These are phyloP conservation scores for Ophiognomonia clavigignenti-juglandacearum DNA, from an alignment of 2,329 filamentous ascomycete species.

Conservation along the genomic window DNA sequence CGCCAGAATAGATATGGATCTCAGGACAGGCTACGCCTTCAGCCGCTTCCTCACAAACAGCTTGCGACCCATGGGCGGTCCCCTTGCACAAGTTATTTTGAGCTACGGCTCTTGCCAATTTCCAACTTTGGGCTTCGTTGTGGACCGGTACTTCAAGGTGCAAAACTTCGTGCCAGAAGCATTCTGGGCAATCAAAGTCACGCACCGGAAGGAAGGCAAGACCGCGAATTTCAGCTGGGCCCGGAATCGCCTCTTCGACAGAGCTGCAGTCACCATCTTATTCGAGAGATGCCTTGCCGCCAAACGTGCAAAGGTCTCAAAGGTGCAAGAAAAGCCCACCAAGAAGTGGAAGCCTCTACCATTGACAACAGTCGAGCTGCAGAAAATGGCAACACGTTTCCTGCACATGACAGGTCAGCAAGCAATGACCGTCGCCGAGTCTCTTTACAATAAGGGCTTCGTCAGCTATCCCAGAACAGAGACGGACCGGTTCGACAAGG, in stretches of 20 bases:
- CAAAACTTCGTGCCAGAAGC: slow-evolving; percentile 87
- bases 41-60: slow-evolving; percentile 81
- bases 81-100: slow-evolving; percentile 60
- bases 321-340: slow-evolving; percentile 85
- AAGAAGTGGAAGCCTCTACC: slow-evolving; percentile 93
- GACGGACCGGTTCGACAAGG: slow-evolving; percentile 90
- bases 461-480: slow-evolving; percentile 98
- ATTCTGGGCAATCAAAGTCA: slow-evolving; percentile 90
- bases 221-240: slow-evolving; percentile 82
- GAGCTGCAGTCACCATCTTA: slow-evolving; percentile 72
- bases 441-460: slow-evolving; percentile 87
- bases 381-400: slow-evolving; percentile 89
- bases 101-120: slow-evolving; percentile 98
- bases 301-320: slow-evolving; percentile 72
- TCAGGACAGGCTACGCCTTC: slow-evolving; percentile 88
- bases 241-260: slow-evolving; percentile 80
- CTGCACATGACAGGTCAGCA: slow-evolving; percentile 86
- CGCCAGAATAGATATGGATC: slow-evolving; percentile 85
- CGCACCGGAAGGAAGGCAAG: slow-evolving; percentile 70
- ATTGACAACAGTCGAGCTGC: slow-evolving; percentile 90
- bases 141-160: slow-evolving; percentile 91
- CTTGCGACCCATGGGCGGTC: slow-evolving; percentile 66
- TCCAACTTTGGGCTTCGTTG: slow-evolving; percentile 92
- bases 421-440: slow-evolving; percentile 84
- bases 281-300: slow-evolving; percentile 80